A percentile compares a stretch with the other conserved stretches of the same genome.
Evolutionary conservation across 768 basidiomycete species (phyloP).

Genomic region (Boletus insuetus): DNA sequence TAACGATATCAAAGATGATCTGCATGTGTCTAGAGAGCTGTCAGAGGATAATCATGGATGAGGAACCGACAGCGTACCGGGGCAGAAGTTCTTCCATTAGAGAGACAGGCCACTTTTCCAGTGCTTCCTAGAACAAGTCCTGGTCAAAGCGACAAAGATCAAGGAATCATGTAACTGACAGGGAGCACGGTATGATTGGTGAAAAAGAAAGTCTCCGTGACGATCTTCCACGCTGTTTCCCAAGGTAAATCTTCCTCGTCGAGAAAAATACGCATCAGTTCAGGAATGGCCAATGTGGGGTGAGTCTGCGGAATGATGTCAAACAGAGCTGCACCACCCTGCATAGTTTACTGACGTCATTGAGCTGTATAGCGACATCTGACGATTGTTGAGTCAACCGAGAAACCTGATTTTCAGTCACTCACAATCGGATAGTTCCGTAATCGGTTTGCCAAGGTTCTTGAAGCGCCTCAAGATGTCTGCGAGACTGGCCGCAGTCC

Average conservation of each 20-base stretch:
- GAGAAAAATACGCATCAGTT: slow-evolving; percentile 87
- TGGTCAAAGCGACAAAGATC: neutral
- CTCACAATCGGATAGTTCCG: slow-evolving; percentile 80
- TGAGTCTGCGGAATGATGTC: slow-evolving; percentile 61
- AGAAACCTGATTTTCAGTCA: neutral
- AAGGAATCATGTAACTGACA: slow-evolving; percentile 39
- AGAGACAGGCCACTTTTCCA: slow-evolving; percentile 92
- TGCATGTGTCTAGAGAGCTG: slow-evolving; percentile 66
- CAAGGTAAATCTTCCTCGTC: slow-evolving; percentile 91
- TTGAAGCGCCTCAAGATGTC: slow-evolving; percentile 94
- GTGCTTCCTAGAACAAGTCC: slow-evolving; percentile 53
- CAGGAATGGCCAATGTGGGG: slow-evolving; percentile 92
- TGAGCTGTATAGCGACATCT: slow-evolving; percentile 94
- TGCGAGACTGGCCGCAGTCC: slow-evolving; percentile 83
- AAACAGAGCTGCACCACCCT: neutral
- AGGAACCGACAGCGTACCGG: slow-evolving; percentile 39
- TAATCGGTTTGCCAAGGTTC: slow-evolving; percentile 78
- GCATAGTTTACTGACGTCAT: slow-evolving; percentile 56
- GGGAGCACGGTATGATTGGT: slow-evolving; percentile 95
- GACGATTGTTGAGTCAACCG: slow-evolving; percentile 2
- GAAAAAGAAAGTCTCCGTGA: slow-evolving; percentile 90
- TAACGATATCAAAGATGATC: slow-evolving; percentile 87
- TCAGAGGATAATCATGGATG: neutral
- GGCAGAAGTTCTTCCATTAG: slow-evolving; percentile 84
- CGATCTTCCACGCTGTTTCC: slow-evolving; percentile 85